Conservation (phyloP, 306 rosid genomes). For the Gastrolobium villosum region DNA sequence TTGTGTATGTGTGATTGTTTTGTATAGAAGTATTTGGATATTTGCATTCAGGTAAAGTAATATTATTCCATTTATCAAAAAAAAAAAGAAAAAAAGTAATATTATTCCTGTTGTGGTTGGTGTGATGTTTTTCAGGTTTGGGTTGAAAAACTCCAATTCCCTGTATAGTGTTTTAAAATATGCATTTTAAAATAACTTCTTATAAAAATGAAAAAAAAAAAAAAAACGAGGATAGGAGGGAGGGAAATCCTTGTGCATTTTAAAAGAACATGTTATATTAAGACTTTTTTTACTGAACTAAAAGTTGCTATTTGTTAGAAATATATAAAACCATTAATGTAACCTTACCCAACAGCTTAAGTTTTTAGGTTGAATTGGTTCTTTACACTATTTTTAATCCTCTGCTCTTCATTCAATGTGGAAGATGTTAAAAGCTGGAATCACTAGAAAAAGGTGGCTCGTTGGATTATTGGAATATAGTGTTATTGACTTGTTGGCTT, state of each 20-base stretch:
- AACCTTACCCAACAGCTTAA: too few species aligned
- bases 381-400: not conserved
- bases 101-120: not conserved
- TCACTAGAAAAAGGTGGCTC: constrained; percentile 20
- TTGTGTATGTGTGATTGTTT: not conserved
- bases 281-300: not conserved
- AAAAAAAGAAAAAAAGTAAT: too few species aligned
- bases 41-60: not conserved
- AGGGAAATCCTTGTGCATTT: not conserved
- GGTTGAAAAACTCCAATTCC: constrained; percentile 1
- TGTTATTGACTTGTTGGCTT: constrained; percentile 26
- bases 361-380: too few species aligned
- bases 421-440: constrained; percentile 31
- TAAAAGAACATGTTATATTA: constrained; percentile 21
- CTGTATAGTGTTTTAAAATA: not conserved
- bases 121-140: constrained; percentile 1
- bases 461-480: not conserved
- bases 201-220: too few species aligned
- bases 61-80: too few species aligned
- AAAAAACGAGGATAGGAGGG: too few species aligned
- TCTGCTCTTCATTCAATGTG: constrained; percentile 10
- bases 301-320: constrained; percentile 3
- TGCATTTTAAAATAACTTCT: too few species aligned
- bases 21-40: not conserved
- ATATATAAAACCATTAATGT: too few species aligned